Base-by-base conservation (phyloP, 2,329 filamentous ascomycete species). In the Dryadomyces quercivorus region DNA sequence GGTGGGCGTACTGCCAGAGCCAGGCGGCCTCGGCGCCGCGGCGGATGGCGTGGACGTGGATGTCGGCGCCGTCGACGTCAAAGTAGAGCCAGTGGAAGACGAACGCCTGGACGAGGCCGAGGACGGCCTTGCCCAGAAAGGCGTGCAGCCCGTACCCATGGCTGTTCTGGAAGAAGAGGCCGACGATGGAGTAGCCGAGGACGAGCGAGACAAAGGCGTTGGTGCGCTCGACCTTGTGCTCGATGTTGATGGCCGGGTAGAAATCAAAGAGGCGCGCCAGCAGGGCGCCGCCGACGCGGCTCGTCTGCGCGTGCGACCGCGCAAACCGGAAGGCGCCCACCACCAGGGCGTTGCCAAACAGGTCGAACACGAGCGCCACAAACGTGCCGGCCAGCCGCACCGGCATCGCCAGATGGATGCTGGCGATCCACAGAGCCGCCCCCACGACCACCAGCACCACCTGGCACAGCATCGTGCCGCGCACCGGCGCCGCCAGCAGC, bases 141-240 rank as follows among this genome's bases (percentile, higher is more conserved):
- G 75, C 74, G 59, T 80, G 78, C 12, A 82, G 66, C 5, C 78
- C 77, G 58, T 75, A 71, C 1, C 70, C 71, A 51, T 52, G 55
- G 10, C 70, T 69, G 57, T 74, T 81, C 60, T 84, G 80, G 62
- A 80, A 84, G 44, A 83, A 67, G 40, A 84, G 69, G 0, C 76
- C 79, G 31, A 85, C 73, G 22, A 85, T 80, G 1, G 75, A 80
- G 59, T 83, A 84, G 16, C 82, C 81, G 59, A 85, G 78, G 1
- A 85, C 80, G 2, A 85, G 68, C 0, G 80, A 77, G 0, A 84
- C 78, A 61, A 85, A 85, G 0, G 81, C 81, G 55, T 78, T 79
- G 34, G 77, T 84, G 7, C 82, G 70, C 64, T 84, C 81, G 5
- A 81, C 78, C 54, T 78, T 75, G 64, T 85, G 82, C 65, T 85